phyloP scores from a whole-genome alignment of 768 basidiomycete genomes.

The Leccinum boreale region DNA sequence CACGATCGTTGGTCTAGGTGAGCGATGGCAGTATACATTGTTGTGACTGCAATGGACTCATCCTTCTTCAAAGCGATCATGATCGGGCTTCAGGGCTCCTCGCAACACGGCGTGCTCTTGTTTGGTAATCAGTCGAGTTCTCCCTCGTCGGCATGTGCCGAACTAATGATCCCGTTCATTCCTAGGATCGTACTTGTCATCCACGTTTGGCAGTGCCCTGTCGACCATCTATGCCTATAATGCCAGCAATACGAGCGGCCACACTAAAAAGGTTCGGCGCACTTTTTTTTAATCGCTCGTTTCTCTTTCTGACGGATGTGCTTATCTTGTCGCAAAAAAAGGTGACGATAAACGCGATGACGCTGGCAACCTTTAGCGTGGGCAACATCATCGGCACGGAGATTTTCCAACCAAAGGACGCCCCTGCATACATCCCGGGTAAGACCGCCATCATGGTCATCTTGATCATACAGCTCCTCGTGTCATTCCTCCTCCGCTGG shows the following conservation, averaged over 20 bases:
- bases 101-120: constrained; percentile 49
- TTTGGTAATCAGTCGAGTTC: constrained; percentile 41
- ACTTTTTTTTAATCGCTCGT: background rate
- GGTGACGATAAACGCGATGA: constrained; percentile 62
- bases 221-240: constrained; percentile 63
- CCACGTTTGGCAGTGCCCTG: constrained; percentile 58
- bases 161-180: background rate
- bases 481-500: constrained; percentile 49
- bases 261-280: constrained; percentile 55
- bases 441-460: constrained; percentile 65
- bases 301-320: background rate
- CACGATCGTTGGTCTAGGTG: constrained; percentile 55
- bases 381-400: constrained; percentile 64
- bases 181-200: constrained; percentile 46
- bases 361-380: constrained; percentile 49
- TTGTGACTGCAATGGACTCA: background rate
- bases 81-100: constrained; percentile 49
- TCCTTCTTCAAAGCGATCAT: constrained; percentile 38
- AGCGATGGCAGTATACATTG: constrained; percentile 2
- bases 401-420: constrained; percentile 61
- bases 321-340: constrained; percentile 9
- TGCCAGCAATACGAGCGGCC: constrained; percentile 59
- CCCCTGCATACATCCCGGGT: constrained; percentile 61
- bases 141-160: background rate
- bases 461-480: constrained; percentile 47